Evolutionary conservation across 306 rosid genomes (phyloP).

Genomic region (Pyrus pyrifolia): DNA sequence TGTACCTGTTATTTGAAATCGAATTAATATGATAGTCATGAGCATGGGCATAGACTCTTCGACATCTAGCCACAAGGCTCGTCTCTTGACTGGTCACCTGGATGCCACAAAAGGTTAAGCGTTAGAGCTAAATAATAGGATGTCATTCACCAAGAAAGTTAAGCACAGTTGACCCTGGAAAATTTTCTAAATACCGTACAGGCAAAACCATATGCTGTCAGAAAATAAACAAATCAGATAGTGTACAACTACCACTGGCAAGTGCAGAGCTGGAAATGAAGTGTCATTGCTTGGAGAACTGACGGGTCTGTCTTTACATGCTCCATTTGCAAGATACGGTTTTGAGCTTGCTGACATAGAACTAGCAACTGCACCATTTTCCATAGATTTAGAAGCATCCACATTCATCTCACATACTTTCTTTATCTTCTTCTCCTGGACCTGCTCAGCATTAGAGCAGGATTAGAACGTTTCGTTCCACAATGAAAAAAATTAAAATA

Average conservation of each 20-base stretch:
- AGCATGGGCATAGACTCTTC: slow-evolving; percentile 97
- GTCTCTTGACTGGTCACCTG: slow-evolving; percentile 83
- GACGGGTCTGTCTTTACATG: slow-evolving; percentile 27
- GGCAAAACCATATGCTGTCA: slow-evolving; percentile 6
- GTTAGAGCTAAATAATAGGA: slow-evolving; percentile 5
- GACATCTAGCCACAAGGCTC: slow-evolving; percentile 84
- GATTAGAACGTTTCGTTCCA: not conserved
- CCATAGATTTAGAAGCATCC: slow-evolving; percentile 32
- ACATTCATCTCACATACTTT: slow-evolving; percentile 51
- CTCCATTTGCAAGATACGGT: slow-evolving; percentile 42
- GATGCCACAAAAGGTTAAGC: not conserved
- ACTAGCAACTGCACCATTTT: slow-evolving; percentile 33
- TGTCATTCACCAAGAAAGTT: not conserved
- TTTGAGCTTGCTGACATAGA: slow-evolving; percentile 31
- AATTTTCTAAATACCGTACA: not conserved
- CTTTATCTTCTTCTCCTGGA: slow-evolving; percentile 53
- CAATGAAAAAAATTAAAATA: not conserved
- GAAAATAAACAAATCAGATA: not conserved
- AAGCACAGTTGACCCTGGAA: not conserved
- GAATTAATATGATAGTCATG: slow-evolving; percentile 99
- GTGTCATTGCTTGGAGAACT: slow-evolving; percentile 24
- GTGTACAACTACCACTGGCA: slow-evolving; percentile 54
- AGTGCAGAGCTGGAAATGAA: slow-evolving; percentile 37
- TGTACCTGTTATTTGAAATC: slow-evolving; percentile 93
- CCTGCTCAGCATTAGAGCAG: slow-evolving; percentile 21